Evolutionary conservation across 2,329 filamentous ascomycete species (phyloP).

Genomic region (Pochonia chlamydosporia): DNA sequence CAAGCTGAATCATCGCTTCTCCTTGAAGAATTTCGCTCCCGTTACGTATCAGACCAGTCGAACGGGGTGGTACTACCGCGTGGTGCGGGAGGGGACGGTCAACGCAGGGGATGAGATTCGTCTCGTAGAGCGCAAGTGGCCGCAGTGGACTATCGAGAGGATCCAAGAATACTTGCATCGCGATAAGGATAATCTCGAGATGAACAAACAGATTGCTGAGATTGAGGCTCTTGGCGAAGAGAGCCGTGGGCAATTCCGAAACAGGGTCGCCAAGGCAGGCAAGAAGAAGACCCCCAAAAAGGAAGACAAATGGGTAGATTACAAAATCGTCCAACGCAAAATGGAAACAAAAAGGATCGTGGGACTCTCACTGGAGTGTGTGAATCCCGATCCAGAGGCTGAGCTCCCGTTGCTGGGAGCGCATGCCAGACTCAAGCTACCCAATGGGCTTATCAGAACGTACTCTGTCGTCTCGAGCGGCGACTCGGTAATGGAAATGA

Average conservation of each 20-base stretch:
- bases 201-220: constrained; percentile 45
- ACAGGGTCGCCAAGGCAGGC: constrained; percentile 42
- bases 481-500: constrained; percentile 16
- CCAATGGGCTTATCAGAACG: constrained; percentile 48
- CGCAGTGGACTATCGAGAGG: constrained; percentile 56
- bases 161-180: constrained; percentile 59
- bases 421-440: constrained; percentile 52
- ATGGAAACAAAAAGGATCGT: constrained; percentile 44
- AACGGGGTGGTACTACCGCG: constrained; percentile 62
- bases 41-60: constrained; percentile 49
- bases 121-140: constrained; percentile 49
- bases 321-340: constrained; percentile 42
- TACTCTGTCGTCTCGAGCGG: constrained; percentile 51
- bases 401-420: constrained; percentile 37
- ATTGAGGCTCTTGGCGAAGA: constrained; percentile 46
- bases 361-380: constrained; percentile 46
- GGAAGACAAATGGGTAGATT: constrained; percentile 36
- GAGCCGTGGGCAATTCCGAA: constrained; percentile 40
- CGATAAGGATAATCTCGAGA: constrained; percentile 42
- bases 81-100: constrained; percentile 49
- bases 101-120: constrained; percentile 50
- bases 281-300: constrained; percentile 19
- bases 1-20: constrained; percentile 61
- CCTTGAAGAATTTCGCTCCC: constrained; percentile 55
- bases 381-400: constrained; percentile 25